Evolutionary conservation across 2,329 filamentous ascomycete genomes (phyloP).

Genomic region (Xylariaceae sp.): DNA sequence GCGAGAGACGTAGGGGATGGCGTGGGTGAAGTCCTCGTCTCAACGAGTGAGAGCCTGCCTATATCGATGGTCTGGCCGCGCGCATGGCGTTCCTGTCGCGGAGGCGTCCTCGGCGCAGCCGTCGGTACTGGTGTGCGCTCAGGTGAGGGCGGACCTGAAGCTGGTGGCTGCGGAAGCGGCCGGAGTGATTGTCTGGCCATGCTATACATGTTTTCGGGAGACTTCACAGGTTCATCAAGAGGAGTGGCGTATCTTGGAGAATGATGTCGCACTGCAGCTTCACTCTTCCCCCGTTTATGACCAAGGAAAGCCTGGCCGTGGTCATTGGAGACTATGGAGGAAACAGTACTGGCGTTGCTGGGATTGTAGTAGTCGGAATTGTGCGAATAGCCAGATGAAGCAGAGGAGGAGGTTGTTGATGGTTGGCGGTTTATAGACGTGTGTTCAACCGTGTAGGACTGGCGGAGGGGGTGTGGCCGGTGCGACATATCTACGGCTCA

Average conservation of each 20-base stretch:
- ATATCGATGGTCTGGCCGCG: slow-evolving; percentile 65
- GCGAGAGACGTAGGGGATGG: slow-evolving; percentile 28
- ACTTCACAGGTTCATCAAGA: slow-evolving; percentile 39
- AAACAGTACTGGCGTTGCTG: slow-evolving; percentile 65
- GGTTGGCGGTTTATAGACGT: slow-evolving; percentile 54
- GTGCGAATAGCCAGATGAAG: slow-evolving; percentile 64
- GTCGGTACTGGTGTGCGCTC: too few species aligned
- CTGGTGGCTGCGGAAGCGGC: slow-evolving; percentile 66
- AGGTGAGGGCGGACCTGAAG: slow-evolving; percentile 34
- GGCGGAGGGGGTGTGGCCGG: slow-evolving; percentile 55
- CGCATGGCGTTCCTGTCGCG: slow-evolving; percentile 45
- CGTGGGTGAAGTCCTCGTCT: slow-evolving; percentile 39
- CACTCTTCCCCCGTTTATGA: slow-evolving; percentile 74
- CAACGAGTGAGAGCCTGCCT: slow-evolving; percentile 48
- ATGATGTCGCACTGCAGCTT: slow-evolving; percentile 54
- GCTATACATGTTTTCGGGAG: slow-evolving; percentile 63
- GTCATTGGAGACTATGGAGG: slow-evolving; percentile 66
- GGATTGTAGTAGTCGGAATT: slow-evolving; percentile 50
- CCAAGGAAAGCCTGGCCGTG: slow-evolving; percentile 42
- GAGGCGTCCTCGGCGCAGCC: slow-evolving; percentile 30
- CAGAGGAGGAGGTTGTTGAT: slow-evolving; percentile 68
- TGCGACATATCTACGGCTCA: slow-evolving; percentile 48
- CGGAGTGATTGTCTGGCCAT: slow-evolving; percentile 73
- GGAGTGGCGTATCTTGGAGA: slow-evolving; percentile 43
- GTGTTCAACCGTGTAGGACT: slow-evolving; percentile 43